A percentile compares a stretch with the other conserved stretches of the same genome.
Conservation (phyloP, 257 asterid genomes). For the Ajuga chamaepitys region DNA sequence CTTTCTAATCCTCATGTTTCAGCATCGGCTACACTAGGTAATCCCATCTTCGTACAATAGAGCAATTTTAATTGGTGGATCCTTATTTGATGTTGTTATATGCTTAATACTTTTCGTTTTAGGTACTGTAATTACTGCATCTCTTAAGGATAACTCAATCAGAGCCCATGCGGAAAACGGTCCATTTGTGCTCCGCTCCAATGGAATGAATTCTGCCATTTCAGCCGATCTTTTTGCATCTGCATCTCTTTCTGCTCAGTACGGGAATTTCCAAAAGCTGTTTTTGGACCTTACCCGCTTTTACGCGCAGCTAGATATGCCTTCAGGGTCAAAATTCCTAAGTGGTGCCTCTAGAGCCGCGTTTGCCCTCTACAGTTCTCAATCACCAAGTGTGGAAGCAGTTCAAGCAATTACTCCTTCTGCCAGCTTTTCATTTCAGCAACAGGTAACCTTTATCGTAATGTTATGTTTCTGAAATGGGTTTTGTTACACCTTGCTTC, state of each 20-base stretch:
- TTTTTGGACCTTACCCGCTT: slow-evolving; percentile 61
- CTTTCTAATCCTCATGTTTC: slow-evolving; percentile 77
- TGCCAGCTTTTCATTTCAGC: slow-evolving; percentile 68
- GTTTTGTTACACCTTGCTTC: not conserved
- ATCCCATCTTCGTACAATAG: slow-evolving; percentile 2
- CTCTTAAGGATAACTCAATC: slow-evolving; percentile 41
- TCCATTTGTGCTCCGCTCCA: slow-evolving; percentile 25
- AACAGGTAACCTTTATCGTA: slow-evolving; percentile 46
- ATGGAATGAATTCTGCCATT: slow-evolving; percentile 39
- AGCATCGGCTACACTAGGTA: slow-evolving; percentile 62
- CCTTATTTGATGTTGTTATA: not conserved
- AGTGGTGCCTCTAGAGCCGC: slow-evolving; percentile 46
- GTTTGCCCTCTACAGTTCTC: slow-evolving; percentile 44
- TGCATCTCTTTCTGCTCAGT: slow-evolving; percentile 54
- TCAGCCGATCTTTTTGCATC: slow-evolving; percentile 60
- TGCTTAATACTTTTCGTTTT: not conserved
- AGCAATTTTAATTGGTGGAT: not conserved
- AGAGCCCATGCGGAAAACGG: slow-evolving; percentile 26
- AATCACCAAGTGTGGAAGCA: slow-evolving; percentile 40
- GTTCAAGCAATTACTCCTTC: slow-evolving; percentile 50
- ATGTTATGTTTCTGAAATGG: not conserved
- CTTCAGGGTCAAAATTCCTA: slow-evolving; percentile 56
- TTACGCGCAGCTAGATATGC: slow-evolving; percentile 49
- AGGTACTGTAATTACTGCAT: slow-evolving; percentile 65
- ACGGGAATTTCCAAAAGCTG: slow-evolving; percentile 65